phyloP scores from a whole-genome alignment of 345 rosid genomes.

The Ceriops tagal region DNA sequence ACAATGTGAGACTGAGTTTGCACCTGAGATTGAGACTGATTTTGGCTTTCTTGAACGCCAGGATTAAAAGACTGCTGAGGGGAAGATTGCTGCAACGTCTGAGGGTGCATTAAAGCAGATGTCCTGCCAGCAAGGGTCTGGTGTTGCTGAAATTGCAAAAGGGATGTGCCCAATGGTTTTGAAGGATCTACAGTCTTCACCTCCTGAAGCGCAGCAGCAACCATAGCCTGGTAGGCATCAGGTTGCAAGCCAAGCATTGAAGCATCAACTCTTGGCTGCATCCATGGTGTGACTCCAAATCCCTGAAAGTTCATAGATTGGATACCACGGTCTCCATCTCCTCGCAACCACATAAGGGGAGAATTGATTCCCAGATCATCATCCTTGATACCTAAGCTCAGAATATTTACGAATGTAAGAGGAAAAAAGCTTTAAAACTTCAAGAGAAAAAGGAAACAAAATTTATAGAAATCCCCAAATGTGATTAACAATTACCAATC shows the following conservation, averaged over 20 bases:
- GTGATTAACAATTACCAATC: too few species aligned
- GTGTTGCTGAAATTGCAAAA: constrained; percentile 70
- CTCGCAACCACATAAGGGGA: constrained; percentile 73
- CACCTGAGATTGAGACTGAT: constrained; percentile 42
- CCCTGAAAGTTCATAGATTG: constrained; percentile 68
- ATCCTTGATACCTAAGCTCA: constrained; percentile 57
- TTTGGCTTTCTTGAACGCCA: constrained; percentile 48
- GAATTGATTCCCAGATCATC: constrained; percentile 74
- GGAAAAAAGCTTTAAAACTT: background rate
- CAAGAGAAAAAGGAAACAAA: background rate
- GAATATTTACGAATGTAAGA: background rate
- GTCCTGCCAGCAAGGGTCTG: constrained; percentile 53
- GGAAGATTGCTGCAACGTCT: constrained; percentile 48
- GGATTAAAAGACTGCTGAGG: constrained; percentile 50
- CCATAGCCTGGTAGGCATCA: constrained; percentile 90
- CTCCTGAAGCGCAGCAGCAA: constrained; percentile 85
- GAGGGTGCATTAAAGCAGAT: constrained; percentile 53
- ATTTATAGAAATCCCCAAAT: too few species aligned
- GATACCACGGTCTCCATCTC: constrained; percentile 66
- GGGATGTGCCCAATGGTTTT: constrained; percentile 44
- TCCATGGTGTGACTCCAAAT: constrained; percentile 82
- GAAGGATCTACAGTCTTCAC: constrained; percentile 69
- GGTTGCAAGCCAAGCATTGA: constrained; percentile 80
- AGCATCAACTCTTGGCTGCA: constrained; percentile 80
- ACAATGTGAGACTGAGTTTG: constrained; percentile 42